These are phyloP conservation scores for Barnettozyma pratensis DNA, from an alignment of 805 yeast species.

Conservation along the genomic window DNA sequence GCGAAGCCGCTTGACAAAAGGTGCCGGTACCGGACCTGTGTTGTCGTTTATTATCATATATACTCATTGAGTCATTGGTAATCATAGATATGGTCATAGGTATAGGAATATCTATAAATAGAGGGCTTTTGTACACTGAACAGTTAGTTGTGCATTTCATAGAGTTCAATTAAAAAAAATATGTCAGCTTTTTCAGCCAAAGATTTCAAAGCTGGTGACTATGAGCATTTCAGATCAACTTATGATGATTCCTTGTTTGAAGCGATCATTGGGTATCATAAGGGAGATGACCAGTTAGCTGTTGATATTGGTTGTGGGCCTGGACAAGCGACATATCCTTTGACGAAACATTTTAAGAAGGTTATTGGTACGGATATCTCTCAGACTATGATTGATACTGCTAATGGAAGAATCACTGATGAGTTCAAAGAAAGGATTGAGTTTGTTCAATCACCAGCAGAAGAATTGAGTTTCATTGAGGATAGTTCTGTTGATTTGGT, in stretches of 20 bases:
- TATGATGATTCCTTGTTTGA: constrained; percentile 53
- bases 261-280: constrained; percentile 37
- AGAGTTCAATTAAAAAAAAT: not conserved
- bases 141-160: no score
- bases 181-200: constrained; percentile 64
- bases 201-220: constrained; percentile 46
- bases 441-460: constrained; percentile 22
- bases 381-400: constrained; percentile 46
- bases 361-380: constrained; percentile 65
- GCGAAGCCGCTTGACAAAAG: no score
- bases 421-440: constrained; percentile 13
- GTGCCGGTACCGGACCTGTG: no score
- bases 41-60: no score
- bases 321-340: constrained; percentile 62
- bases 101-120: no score
- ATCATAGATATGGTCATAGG: no score
- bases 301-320: constrained; percentile 81
- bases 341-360: constrained; percentile 37
- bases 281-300: constrained; percentile 32
- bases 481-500: constrained; percentile 51
- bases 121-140: no score
- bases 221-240: constrained; percentile 58
- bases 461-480: constrained; percentile 24
- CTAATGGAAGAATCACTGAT: constrained; percentile 25
- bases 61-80: no score